Evolutionary conservation across 1,139 yeast genomes (phyloP), one percentile per base, ranked within the genome.

Genomic region (Saccharomycopsis crataegensis): DNA sequence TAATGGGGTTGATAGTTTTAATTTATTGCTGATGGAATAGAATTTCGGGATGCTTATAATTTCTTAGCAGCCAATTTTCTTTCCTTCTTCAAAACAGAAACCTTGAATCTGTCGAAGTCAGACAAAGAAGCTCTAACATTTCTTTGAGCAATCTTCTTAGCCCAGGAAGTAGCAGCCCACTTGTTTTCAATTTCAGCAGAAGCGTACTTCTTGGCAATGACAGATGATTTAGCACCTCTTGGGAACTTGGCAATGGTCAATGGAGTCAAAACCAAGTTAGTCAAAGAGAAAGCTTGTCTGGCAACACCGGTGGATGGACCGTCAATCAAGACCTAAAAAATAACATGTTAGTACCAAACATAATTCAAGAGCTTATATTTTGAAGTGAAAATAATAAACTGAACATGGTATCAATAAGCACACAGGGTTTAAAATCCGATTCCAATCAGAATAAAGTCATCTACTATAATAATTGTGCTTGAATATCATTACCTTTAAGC

Each of bases 21-120:
- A 22, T 22, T 22, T 22, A 4, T 22, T 22, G 4, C 28, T 22
- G 28, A 22, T 22, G 28, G 28, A 22, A 22, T 22, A 22, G 28
- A 22, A 22, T 22, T 22, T 22, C n/a, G 28, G 28, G 28, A 3
- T 22, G 43, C 28, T 50, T 50, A 50, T 34, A 45, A 36, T 79
- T 89, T 91, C 81, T 86, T 87, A 71, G 91, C 91, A 77, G 93
- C 90, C 73, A 75, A 84, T 80, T 93, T 86, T 79, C 89, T 89
- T 83, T 91, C 96, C 84, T 90, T 93, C 87, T 87, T 91, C 76
- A 89, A 85, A 67, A 89, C 94, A 75, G 87, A 74, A 68, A 91
- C 99, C 83, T 93, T 97, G 97, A 93, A 93, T 85, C 99, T 91
- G 82, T 93, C 97, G 71, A 93, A 93, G 79, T 93, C 99, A 67